A percentile compares a stretch with the other conserved stretches of the same genome.
Conservation (phyloP, 345 rosid species). For the Gossypioides kirkii region DNA sequence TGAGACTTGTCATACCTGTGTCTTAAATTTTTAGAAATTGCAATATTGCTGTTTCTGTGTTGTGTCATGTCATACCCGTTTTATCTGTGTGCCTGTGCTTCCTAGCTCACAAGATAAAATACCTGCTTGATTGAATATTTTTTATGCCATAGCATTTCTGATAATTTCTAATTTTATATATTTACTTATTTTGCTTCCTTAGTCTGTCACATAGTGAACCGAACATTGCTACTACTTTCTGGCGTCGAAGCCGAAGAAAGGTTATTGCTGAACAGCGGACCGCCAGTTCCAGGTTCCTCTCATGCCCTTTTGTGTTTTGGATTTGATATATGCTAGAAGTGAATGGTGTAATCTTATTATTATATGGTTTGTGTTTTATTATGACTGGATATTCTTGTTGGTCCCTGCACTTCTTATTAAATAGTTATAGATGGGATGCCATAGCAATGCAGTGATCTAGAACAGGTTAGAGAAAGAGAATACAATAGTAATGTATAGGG, state of each 20-base stretch:
- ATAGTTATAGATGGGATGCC: background rate
- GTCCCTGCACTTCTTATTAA: background rate
- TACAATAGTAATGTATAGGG: background rate
- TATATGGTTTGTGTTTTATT: background rate
- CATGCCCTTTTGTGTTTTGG: slow-evolving; percentile 14
- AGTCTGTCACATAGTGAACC: slow-evolving; percentile 5
- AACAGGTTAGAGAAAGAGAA: background rate
- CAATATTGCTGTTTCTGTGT: background rate
- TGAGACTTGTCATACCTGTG: background rate
- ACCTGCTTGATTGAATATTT: background rate
- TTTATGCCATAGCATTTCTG: background rate
- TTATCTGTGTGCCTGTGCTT: background rate
- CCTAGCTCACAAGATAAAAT: background rate
- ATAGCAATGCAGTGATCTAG: background rate
- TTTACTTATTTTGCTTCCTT: background rate
- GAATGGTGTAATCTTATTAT: background rate
- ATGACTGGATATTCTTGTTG: background rate
- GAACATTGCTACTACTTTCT: background rate
- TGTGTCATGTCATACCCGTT: background rate
- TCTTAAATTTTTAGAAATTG: background rate
- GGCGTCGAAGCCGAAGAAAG: slow-evolving; percentile 27
- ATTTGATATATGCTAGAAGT: background rate
- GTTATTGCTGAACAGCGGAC: slow-evolving; percentile 91
- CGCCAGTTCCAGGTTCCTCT: slow-evolving; percentile 83
- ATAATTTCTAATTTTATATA: background rate